These are phyloP conservation scores for Pleurotus ostreatus DNA, from an alignment of 768 basidiomycete species.

Conservation along the genomic window DNA sequence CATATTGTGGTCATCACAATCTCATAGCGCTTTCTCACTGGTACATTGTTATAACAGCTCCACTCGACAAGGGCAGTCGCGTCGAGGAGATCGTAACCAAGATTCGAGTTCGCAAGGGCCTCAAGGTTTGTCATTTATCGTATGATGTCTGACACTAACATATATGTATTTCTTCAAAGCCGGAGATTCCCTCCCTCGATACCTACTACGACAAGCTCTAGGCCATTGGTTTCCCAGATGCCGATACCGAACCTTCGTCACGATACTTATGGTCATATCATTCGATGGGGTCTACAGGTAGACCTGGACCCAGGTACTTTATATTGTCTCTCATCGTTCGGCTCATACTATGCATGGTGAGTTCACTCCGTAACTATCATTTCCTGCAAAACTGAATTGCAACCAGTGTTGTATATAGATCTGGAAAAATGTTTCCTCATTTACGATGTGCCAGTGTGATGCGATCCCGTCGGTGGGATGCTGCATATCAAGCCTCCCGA, in stretches of 20 bases:
- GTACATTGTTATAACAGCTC: slow-evolving; percentile 38
- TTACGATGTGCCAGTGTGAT: too few species aligned
- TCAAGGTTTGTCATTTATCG: slow-evolving; percentile 55
- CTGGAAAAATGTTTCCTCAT: too few species aligned
- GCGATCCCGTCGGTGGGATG: too few species aligned
- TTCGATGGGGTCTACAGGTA: too few species aligned
- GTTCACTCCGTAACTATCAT: too few species aligned
- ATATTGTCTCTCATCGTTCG: too few species aligned
- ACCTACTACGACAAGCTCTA: slow-evolving; percentile 93
- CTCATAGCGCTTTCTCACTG: neutral
- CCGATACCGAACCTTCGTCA: neutral
- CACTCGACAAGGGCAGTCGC: slow-evolving; percentile 88
- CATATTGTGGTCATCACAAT: neutral
- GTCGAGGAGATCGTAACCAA: slow-evolving; percentile 76
- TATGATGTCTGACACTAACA: slow-evolving; percentile 3
- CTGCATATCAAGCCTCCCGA: too few species aligned
- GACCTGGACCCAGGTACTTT: too few species aligned
- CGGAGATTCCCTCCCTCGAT: slow-evolving; percentile 84
- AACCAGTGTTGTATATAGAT: too few species aligned
- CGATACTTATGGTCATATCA: too few species aligned
- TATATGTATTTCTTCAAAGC: slow-evolving; percentile 35
- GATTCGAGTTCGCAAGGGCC: slow-evolving; percentile 92
- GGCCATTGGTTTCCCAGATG: slow-evolving; percentile 13
- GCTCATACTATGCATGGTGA: too few species aligned
- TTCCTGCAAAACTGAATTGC: too few species aligned